Conservation (phyloP, 2,329 filamentous ascomycete genomes). For the Cryphonectria parasitica region DNA sequence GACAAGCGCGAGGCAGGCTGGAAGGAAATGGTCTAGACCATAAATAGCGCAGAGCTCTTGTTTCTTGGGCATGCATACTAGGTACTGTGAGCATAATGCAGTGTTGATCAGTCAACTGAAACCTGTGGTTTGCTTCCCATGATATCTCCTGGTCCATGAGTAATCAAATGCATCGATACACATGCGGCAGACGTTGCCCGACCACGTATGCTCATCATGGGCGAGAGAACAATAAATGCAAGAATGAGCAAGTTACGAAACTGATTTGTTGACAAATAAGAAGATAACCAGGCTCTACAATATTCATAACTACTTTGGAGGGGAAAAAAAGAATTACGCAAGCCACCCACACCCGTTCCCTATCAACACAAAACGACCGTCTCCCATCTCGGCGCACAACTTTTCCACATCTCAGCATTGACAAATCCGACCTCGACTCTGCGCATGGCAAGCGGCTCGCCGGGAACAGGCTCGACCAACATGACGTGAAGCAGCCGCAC, state of each 20-base stretch:
- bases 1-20: background rate
- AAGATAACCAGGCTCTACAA: background rate
- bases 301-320: background rate
- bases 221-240: background rate
- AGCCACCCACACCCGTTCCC: too few species aligned
- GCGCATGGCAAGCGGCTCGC: slow-evolving; percentile 7
- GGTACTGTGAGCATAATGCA: background rate
- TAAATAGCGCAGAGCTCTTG: background rate
- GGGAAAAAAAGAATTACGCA: background rate
- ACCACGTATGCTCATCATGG: background rate
- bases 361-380: slow-evolving; percentile 13
- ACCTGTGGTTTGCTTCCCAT: background rate
- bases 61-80: background rate
- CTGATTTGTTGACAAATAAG: background rate
- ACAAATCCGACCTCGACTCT: slow-evolving; percentile 12
- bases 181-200: background rate
- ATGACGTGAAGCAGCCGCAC: slow-evolving; percentile 2
- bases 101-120: background rate
- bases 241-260: background rate
- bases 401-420: background rate
- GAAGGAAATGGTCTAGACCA: background rate
- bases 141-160: background rate
- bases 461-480: slow-evolving; percentile 2
- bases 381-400: slow-evolving; percentile 7
- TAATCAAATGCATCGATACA: background rate